Evolutionary conservation across 768 basidiomycete genomes (phyloP), one percentile per base, ranked within the genome.

Genomic region (Hygrocybe punicea): DNA sequence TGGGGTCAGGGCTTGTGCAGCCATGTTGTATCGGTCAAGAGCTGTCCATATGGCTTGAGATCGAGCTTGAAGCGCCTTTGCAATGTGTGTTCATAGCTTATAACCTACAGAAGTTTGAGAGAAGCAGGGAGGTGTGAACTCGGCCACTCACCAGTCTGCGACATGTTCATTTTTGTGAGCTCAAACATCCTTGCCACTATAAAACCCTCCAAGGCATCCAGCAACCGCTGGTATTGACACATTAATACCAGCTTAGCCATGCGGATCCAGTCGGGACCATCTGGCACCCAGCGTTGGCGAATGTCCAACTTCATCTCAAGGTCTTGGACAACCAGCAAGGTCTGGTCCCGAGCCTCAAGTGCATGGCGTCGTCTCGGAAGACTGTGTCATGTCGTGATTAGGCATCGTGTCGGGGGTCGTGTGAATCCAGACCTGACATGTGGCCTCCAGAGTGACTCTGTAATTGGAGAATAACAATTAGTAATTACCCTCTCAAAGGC

Each of bases 61-160:
- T 6, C 61, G 45, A 2, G 58, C 53, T 35, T 66, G 52, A 6
- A 71, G 58, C 0, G 69, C 63, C 36, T 60, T 64, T 9, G 57
- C 56, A 33, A 71, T 67, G 52, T 71, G 68, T 29, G 61, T 67
- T 2, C 65, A 29, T 6, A 71, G 52, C 21, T 65, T 66, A 57
- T 71, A 73, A 4, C 70, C 71, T 71, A 48, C 14, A 23, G 7
- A 33, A 34, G 17, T 54, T 19, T 4, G 10, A 44, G 17, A 34
- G 16, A 39, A 16, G 6, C 47, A 40, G 23, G 13, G 14, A 11
- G 14, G 39, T 50, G 44, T 21, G 34, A 19, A 5, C 16, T 21
- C 51, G 37, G 21, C 49, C 24, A 53, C 69, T 45, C 51, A 73
- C 73, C 68, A 2, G 67, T 72, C 3, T 60, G 51, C 3, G 63